A percentile compares a stretch with the other conserved stretches of the same genome.
Conservation (phyloP, 108 stramenopile species). For the Epithemia pelagica region DNA sequence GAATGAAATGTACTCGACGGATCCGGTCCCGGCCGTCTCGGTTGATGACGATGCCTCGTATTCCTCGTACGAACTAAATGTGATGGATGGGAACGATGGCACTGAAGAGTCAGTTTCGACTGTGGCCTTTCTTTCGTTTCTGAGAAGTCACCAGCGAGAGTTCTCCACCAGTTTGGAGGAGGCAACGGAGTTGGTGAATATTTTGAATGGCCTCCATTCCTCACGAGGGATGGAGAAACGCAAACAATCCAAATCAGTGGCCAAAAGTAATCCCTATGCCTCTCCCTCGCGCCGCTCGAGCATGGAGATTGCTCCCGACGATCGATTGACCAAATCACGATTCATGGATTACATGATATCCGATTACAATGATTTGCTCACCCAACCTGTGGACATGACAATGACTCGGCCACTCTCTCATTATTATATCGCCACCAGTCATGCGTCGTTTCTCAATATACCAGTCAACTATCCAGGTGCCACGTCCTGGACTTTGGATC, state of each 20-base stretch:
- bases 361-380: conserved; percentile 59
- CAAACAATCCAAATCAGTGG: not conserved
- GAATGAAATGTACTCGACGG: conserved; percentile 30
- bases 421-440: conserved; percentile 89
- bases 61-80: conserved; percentile 4
- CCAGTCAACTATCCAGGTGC: not conserved
- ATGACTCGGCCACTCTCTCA: conserved; percentile 84
- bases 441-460: conserved; percentile 81
- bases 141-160: conserved; percentile 56
- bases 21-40: conserved; percentile 21
- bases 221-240: conserved; percentile 2
- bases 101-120: conserved; percentile 36
- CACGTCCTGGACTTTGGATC: conserved; percentile 8
- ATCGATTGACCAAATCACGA: conserved; percentile 39
- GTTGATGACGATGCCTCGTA: conserved; percentile 11
- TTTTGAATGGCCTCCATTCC: conserved; percentile 36
- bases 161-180: conserved; percentile 39
- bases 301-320: conserved; percentile 23
- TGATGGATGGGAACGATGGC: not conserved
- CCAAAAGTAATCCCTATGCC: not conserved
- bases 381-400: conserved; percentile 55
- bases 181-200: conserved; percentile 41
- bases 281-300: conserved; percentile 7
- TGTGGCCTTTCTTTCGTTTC: conserved; percentile 53
- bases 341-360: conserved; percentile 51